Base-by-base conservation (phyloP, 2,329 filamentous ascomycete genomes). In the Cercospora sesami region DNA sequence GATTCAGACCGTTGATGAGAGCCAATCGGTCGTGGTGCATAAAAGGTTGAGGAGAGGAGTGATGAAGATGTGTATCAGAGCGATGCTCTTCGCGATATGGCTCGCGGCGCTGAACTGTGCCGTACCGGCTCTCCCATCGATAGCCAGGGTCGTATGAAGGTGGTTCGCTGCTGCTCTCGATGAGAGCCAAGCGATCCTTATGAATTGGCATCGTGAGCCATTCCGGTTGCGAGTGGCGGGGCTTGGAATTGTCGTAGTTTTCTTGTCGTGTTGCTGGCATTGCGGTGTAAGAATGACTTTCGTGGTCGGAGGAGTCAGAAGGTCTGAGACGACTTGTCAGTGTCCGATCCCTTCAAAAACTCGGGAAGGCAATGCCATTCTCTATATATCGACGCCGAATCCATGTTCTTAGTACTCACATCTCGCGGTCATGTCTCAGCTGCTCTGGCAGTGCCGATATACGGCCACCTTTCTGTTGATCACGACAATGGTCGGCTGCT, bases 21-120 rank as follows among this genome's bases (percentile, higher is more conserved):
- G 60, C 60, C 26, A 62, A 51, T 48, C 39, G 16, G 14, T 62
- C 60, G 26, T 39, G 45, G 18, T 53, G 23, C 23, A 62, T 62
- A 23, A 62, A 53, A 23, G 21, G 42, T 26, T 36, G 18, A 42
- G 9, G 30, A 14, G 48, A 53, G 26, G 14, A 28, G 18, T 21
- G 14, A 14, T 21, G 26, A 26, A 21, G 21, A 26, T 12, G 48
- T 12, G 18, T 23, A 53, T 23, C 21, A 28, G 21, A 28, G 48
- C 10, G 16, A 53, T 26, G 21, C 7, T 53, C 21, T 16, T 14
- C 21, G 10, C 48, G 48, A 28, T 8, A 8, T n/a, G 16, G 36
- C 36, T 42, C 36, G 16, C 36, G 16, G 16, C 9, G 36, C 36
- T 42, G 36, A n/a, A 42, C 0, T 8, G 36, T 8, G 16, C 9